Conservation (phyloP, 75 land plant genomes). For the Chamaecyparis obtusa region DNA sequence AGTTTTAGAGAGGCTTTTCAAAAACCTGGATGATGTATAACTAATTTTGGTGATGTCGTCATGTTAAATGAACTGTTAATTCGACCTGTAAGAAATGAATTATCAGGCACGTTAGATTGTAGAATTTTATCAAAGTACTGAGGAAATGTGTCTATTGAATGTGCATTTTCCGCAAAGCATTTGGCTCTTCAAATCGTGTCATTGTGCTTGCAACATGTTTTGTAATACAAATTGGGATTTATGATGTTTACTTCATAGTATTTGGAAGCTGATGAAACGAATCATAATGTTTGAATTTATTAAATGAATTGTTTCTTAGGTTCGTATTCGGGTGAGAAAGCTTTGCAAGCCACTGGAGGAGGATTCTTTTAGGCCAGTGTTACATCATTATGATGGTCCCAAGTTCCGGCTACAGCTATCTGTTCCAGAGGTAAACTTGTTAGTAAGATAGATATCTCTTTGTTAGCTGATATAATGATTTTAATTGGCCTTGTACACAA, state of each 20-base stretch:
- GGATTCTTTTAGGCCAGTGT: conserved; percentile 89
- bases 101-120: neutral
- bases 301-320: conserved; percentile 34
- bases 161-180: neutral
- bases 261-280: neutral
- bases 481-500: neutral
- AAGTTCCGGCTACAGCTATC: conserved; percentile 93
- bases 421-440: conserved; percentile 69
- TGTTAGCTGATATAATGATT: neutral
- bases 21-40: neutral
- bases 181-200: neutral
- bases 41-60: neutral
- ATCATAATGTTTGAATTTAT: neutral
- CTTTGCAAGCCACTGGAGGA: conserved; percentile 89
- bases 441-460: neutral
- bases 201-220: neutral
- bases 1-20: neutral
- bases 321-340: conserved; percentile 83
- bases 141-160: neutral
- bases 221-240: neutral
- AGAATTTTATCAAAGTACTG: neutral
- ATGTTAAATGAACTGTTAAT: neutral
- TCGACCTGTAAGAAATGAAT: neutral
- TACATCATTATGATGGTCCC: conserved; percentile 97
- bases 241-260: neutral